phyloP scores from a whole-genome alignment of 495 filamentous ascomycete species.

The Diplogelasinospora grovesii region DNA sequence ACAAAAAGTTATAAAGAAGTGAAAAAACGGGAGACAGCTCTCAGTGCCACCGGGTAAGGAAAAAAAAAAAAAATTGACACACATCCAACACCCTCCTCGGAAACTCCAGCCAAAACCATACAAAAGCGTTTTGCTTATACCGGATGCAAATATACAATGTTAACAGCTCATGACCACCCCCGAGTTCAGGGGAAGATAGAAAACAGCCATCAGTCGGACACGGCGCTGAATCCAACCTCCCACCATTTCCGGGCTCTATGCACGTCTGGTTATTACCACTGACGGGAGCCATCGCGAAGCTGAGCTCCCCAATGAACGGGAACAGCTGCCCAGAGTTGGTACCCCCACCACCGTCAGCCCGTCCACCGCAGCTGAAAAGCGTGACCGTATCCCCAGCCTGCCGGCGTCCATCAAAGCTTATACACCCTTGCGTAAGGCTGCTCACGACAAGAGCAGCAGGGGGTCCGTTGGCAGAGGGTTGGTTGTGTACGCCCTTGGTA shows the following conservation, averaged over 20 bases:
- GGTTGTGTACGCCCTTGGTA: slow-evolving; percentile 44
- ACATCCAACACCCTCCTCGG: too few species aligned
- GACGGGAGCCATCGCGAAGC: slow-evolving; percentile 35
- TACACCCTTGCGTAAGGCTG: slow-evolving; percentile 44
- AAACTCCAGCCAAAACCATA: too few species aligned
- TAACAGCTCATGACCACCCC: too few species aligned
- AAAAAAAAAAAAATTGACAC: too few species aligned
- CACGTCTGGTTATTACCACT: slow-evolving; percentile 36
- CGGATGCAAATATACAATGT: too few species aligned
- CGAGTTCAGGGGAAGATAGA: slow-evolving; percentile 36
- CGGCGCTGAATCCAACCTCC: slow-evolving; percentile 32
- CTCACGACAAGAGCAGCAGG: slow-evolving; percentile 41
- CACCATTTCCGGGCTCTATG: slow-evolving; percentile 29
- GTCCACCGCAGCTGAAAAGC: slow-evolving; percentile 48
- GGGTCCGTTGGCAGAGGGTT: slow-evolving; percentile 17
- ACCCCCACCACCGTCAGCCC: slow-evolving; percentile 43
- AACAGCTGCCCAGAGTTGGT: slow-evolving; percentile 38
- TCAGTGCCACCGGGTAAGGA: too few species aligned
- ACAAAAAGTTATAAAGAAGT: too few species aligned
- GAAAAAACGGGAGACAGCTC: too few species aligned
- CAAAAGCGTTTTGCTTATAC: too few species aligned
- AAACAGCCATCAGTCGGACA: slow-evolving; percentile 38
- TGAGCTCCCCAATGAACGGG: slow-evolving; percentile 34
- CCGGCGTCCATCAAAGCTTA: slow-evolving; percentile 43
- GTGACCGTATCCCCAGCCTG: slow-evolving; percentile 40